Percentiles rank a stretch among this genome's conserved stretches.
Conservation (phyloP, 2,329 filamentous ascomycete species). For the Phialophora verrucosa region DNA sequence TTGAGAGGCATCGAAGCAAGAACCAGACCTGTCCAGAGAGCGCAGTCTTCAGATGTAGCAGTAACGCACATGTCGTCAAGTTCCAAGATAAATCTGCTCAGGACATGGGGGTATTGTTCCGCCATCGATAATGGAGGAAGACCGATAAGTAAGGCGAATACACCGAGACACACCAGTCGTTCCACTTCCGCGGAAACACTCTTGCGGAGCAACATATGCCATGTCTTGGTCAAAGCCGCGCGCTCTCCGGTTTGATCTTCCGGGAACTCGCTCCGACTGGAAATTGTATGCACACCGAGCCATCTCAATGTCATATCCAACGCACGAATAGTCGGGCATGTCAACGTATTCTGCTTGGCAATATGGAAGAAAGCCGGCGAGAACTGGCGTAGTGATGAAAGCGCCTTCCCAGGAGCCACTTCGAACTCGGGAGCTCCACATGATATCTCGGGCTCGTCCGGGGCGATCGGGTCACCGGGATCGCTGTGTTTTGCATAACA, state of each 20-base stretch:
- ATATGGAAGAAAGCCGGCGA: not conserved
- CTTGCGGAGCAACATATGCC: not conserved
- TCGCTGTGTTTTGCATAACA: not conserved
- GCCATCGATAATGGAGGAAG: not conserved
- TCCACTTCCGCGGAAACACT: not conserved
- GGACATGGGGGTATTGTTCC: not conserved
- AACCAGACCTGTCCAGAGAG: not conserved
- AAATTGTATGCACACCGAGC: not conserved
- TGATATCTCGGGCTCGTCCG: not conserved
- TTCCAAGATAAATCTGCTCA: not conserved
- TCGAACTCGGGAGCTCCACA: not conserved
- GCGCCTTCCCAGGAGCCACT: not conserved
- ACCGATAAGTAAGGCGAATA: not conserved
- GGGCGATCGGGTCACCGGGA: not conserved
- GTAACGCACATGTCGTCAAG: not conserved
- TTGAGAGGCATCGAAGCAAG: not conserved
- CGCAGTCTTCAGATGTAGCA: not conserved
- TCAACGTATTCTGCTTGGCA: not conserved
- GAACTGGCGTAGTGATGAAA: not conserved
- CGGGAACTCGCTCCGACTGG: not conserved
- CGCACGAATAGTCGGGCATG: not conserved
- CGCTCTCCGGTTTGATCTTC: not conserved
- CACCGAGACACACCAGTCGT: not conserved
- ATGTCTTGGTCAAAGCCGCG: not conserved
- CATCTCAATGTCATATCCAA: not conserved